Conservation (phyloP, 441 rosid species). For the Pelargonium fulgidum region DNA sequence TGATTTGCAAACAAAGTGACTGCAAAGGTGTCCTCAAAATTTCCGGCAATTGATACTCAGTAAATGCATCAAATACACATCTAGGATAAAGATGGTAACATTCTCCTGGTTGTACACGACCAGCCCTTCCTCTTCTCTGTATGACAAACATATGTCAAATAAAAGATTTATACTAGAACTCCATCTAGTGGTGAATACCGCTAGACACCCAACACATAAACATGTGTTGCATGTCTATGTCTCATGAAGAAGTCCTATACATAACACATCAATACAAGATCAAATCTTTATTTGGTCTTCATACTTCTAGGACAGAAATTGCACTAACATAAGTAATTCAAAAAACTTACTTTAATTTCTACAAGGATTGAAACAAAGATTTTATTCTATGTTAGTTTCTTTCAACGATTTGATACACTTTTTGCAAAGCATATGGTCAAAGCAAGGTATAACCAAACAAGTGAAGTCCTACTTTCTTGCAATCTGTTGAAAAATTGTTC, state of each 20-base stretch:
- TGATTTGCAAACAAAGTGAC: slow-evolving; percentile 98
- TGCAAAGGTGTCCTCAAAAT: slow-evolving; percentile 95
- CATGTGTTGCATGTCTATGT: not conserved
- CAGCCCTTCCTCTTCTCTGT: slow-evolving; percentile 97
- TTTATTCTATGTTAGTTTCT: too few species aligned
- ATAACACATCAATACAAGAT: not conserved
- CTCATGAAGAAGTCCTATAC: not conserved
- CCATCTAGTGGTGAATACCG: slow-evolving; percentile 14
- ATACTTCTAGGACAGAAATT: too few species aligned
- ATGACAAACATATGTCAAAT: slow-evolving; percentile 19
- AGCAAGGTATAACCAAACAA: too few species aligned
- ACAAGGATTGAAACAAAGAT: too few species aligned
- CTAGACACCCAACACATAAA: slow-evolving; percentile 9
- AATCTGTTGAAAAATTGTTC: too few species aligned
- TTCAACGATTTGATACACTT: too few species aligned
- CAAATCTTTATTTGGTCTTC: too few species aligned
- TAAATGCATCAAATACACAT: slow-evolving; percentile 87
- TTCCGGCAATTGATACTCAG: slow-evolving; percentile 96
- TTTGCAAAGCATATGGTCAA: too few species aligned
- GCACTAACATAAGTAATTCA: too few species aligned
- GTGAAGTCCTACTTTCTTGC: too few species aligned
- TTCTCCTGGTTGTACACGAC: slow-evolving; percentile 92
- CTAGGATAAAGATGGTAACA: slow-evolving; percentile 91
- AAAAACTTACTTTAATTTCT: too few species aligned
- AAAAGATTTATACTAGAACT: slow-evolving; percentile 3